Base-by-base conservation (phyloP, 352 stramenopile species). In the Globisporangium rhizosaccharum region DNA sequence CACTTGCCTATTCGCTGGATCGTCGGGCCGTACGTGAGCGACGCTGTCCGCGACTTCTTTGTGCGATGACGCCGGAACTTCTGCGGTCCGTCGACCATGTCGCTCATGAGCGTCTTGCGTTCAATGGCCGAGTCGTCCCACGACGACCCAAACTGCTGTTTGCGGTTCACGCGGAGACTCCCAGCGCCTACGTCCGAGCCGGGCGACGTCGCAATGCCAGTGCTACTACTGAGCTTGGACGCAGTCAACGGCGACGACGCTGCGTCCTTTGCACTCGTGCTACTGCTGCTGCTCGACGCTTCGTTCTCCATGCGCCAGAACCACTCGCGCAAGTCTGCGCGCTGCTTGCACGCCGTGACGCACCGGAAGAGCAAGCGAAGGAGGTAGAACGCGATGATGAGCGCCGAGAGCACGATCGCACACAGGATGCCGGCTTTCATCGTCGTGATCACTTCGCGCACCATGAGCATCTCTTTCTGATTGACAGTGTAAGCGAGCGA, bases 381-480 rank as follows among this genome's bases (percentile, higher is more conserved):
- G 30, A 93, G 44, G 52, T 88, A 93, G 55, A 93, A 82, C 7
- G 75, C 46, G 51, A 93, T 90, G 59, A 90, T 86, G 55, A 81
- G 71, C 3, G 70, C 73, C 14, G 83, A 93, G 7, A 93, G 55
- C 14, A 87, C 56, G 39, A 93, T 75, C 28, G 83, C 81, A 41
- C 76, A 88, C 8, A 93, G 59, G 51, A 93, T 93, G 17, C 75
- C 81, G 23, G 79, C 83, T 58, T 93, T 93, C 83, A 93, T 93
- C 8, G 83, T 90, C n/a, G 75, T 89, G 60, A 93, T 93, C 53
- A 93, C 79, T 56, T 90, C 76, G 11, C 81, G 82, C 20, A 93
- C 75, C 23, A 90, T 68, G 2, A 90, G 61, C 71, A 93, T 86
- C 60, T 93, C 80, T 52, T 86, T 87, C 83, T 90, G 51, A 39